phyloP scores from a whole-genome alignment of 805 yeast genomes.

The Wickerhamiella cacticola region DNA sequence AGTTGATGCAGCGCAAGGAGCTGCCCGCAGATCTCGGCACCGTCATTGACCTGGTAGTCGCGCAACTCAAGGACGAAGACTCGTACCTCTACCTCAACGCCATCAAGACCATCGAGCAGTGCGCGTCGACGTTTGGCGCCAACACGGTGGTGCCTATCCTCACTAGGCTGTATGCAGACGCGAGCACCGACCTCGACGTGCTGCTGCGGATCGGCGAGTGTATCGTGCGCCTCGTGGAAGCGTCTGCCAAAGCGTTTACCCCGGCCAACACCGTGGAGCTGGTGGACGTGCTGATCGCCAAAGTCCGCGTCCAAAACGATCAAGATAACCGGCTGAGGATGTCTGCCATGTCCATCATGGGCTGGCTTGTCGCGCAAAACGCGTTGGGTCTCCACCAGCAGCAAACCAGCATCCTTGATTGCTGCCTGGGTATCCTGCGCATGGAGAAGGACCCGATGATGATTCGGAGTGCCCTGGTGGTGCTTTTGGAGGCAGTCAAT shows the following conservation, averaged over 20 bases:
- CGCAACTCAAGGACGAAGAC: conserved; percentile 61
- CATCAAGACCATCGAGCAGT: conserved; percentile 59
- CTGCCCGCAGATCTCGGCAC: conserved; percentile 38
- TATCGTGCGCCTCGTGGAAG: conserved; percentile 44
- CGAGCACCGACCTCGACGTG: conserved; percentile 42
- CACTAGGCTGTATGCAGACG: conserved; percentile 30
- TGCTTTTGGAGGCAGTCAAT: conserved; percentile 32
- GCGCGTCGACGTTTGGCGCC: conserved; percentile 37
- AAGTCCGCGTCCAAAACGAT: conserved; percentile 13
- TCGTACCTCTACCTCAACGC: conserved; percentile 80
- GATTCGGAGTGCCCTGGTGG: conserved; percentile 63
- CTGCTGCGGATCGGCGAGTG: conserved; percentile 78
- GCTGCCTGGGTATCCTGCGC: conserved; percentile 63
- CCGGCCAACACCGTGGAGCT: conserved; percentile 34
- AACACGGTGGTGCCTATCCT: conserved; percentile 30
- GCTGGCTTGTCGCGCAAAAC: conserved; percentile 49
- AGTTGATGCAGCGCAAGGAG: conserved; percentile 41
- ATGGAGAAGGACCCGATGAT: conserved; percentile 43
- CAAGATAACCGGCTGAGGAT: conserved; percentile 55
- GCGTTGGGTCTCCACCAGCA: conserved; percentile 39
- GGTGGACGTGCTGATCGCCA: conserved; percentile 24
- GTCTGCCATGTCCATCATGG: conserved; percentile 82
- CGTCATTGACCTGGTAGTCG: conserved; percentile 49
- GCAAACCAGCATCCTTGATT: conserved; percentile 54
- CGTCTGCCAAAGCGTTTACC: conserved; percentile 36